Conservation (phyloP, 2,329 filamentous ascomycete species). For the Trichothecium roseum region DNA sequence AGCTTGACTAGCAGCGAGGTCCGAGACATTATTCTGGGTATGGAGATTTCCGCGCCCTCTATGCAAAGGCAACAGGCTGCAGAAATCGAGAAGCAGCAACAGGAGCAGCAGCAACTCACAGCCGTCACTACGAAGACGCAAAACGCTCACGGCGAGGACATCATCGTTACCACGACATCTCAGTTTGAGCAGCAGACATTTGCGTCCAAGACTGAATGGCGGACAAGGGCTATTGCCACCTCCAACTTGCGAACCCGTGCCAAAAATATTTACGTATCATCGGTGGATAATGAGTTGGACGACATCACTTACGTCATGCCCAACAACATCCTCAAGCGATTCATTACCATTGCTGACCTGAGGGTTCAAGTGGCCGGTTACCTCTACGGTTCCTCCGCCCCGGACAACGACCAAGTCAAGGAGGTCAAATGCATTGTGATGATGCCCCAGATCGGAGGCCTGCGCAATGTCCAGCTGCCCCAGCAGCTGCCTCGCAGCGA, state of each 20-base stretch:
- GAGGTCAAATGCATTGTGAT: constrained; percentile 95
- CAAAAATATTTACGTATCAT: constrained; percentile 98
- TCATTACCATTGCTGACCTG: constrained; percentile 94
- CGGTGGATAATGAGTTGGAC: constrained; percentile 83
- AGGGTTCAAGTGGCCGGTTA: constrained; percentile 95
- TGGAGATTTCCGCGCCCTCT: constrained; percentile 97
- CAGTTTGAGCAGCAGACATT: constrained; percentile 97
- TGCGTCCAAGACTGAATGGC: constrained; percentile 98
- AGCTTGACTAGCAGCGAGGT: constrained; percentile 96
- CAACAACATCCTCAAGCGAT: constrained; percentile 96
- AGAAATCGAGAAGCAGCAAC: constrained; percentile 97
- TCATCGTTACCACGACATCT: constrained; percentile 95
- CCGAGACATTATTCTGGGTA: constrained; percentile 94
- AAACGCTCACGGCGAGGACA: constrained; percentile 93
- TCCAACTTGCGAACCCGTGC: constrained; percentile 87
- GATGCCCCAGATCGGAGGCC: constrained; percentile 91
- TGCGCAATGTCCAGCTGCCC: constrained; percentile 83
- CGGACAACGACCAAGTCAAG: constrained; percentile 94
- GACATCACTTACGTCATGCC: constrained; percentile 97
- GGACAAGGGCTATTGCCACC: constrained; percentile 90
- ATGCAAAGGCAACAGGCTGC: constrained; percentile 97
- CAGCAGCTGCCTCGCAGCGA: constrained; percentile 88
- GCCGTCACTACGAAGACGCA: constrained; percentile 97
- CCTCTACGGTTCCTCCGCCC: constrained; percentile 83
- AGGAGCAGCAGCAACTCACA: constrained; percentile 92